Percentiles rank a stretch among this genome's conserved stretches.
Conservation (phyloP, 371 early-diverging fungal genomes). For the Agmasoma carcini region DNA sequence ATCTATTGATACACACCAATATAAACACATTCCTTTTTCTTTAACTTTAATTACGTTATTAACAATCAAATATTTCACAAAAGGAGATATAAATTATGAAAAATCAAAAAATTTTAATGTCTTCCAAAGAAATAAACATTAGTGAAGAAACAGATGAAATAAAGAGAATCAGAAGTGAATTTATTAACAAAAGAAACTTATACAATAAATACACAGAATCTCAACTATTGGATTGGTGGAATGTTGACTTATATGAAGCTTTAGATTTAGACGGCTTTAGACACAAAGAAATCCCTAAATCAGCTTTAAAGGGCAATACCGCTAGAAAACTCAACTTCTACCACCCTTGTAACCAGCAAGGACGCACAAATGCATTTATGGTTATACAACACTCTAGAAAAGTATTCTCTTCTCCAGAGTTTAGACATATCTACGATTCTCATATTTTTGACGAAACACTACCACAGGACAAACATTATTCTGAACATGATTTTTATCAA, state of each 20-base stretch:
- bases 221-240: constrained; percentile 39
- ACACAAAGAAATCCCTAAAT: constrained; percentile 21
- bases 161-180: constrained; percentile 11
- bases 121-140: neutral
- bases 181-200: constrained; percentile 30
- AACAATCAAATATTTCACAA: no score
- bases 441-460: constrained; percentile 63
- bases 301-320: constrained; percentile 25
- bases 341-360: constrained; percentile 45
- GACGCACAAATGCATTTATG: constrained; percentile 38
- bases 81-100: no score
- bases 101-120: no score
- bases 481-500: constrained; percentile 69
- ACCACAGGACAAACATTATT: constrained; percentile 57
- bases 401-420: constrained; percentile 69
- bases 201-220: constrained; percentile 43
- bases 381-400: constrained; percentile 61
- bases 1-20: no score
- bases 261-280: constrained; percentile 40
- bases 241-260: constrained; percentile 49
- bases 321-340: constrained; percentile 38
- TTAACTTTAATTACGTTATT: no score
- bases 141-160: neutral
- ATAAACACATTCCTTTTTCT: no score
- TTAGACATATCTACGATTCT: constrained; percentile 85